phyloP scores from a whole-genome alignment of 495 filamentous ascomycete species.

The Podospora appendiculata region DNA sequence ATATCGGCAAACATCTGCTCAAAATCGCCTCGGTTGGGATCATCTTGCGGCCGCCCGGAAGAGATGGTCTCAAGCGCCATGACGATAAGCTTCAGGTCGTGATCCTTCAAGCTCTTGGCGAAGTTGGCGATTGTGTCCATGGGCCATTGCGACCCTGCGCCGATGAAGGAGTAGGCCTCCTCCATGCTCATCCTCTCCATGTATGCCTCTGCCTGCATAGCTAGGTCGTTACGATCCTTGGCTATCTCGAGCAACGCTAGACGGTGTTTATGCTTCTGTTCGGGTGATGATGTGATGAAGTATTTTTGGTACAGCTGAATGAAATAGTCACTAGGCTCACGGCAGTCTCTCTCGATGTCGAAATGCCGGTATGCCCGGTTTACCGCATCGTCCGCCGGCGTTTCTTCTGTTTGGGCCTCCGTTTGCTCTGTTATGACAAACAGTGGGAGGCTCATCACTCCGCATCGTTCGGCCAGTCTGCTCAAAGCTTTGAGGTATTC shows the following conservation, averaged over 20 bases:
- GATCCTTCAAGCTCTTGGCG: conserved; percentile 7
- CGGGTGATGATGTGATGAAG: conserved; percentile 13
- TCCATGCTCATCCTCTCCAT: conserved; percentile 2
- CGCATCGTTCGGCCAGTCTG: conserved; percentile 5
- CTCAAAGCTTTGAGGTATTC: conserved; percentile 16
- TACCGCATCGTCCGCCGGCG: background rate
- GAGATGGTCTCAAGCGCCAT: conserved; percentile 14
- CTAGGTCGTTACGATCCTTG: conserved; percentile 7
- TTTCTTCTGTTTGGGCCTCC: background rate
- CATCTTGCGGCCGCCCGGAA: background rate
- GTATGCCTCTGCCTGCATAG: conserved; percentile 12
- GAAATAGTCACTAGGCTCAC: conserved; percentile 3
- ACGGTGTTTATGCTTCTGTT: conserved; percentile 14
- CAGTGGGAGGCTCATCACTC: conserved; percentile 16
- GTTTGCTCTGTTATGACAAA: conserved; percentile 9
- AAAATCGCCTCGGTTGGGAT: conserved; percentile 9
- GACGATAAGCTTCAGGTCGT: conserved; percentile 5
- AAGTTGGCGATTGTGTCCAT: conserved; percentile 13
- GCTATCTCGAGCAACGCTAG: conserved; percentile 15
- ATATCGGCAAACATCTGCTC: conserved; percentile 6
- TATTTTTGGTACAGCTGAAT: conserved; percentile 12
- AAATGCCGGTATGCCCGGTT: conserved; percentile 16
- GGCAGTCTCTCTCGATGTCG: conserved; percentile 2
- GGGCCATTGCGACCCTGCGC: conserved; percentile 4
- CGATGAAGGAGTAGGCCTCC: conserved; percentile 15